Evolutionary conservation across 2,329 filamentous ascomycete genomes (phyloP).

Genomic region (Claviceps humidiphila): DNA sequence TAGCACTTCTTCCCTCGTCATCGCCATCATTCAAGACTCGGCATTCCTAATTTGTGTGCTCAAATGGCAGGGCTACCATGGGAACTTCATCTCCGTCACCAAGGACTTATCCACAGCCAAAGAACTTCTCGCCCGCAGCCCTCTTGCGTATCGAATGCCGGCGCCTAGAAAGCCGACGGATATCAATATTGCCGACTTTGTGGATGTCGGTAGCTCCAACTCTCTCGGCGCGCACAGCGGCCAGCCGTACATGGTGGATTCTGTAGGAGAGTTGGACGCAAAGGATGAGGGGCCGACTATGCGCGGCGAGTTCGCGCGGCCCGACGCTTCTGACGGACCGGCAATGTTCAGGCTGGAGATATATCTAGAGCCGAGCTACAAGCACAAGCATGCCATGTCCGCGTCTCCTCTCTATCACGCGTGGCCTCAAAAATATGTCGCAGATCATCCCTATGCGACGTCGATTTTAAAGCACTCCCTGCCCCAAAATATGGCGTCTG

Average conservation of each 20-base stretch:
- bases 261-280: background rate
- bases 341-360: constrained; percentile 27
- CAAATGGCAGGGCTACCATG: constrained; percentile 26
- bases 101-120: constrained; percentile 24
- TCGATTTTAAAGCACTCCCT: constrained; percentile 25
- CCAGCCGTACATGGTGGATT: constrained; percentile 1
- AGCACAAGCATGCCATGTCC: constrained; percentile 24
- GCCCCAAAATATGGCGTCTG: constrained; percentile 23
- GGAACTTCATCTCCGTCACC: constrained; percentile 38
- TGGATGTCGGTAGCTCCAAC: constrained; percentile 9
- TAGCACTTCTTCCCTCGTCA: background rate
- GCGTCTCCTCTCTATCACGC: constrained; percentile 24
- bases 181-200: constrained; percentile 21
- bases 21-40: background rate
- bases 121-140: constrained; percentile 29
- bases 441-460: constrained; percentile 22
- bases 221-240: constrained; percentile 3
- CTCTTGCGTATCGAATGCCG: constrained; percentile 31
- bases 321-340: constrained; percentile 3
- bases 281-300: background rate
- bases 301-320: background rate
- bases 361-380: constrained; percentile 24
- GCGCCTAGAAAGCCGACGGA: constrained; percentile 14
- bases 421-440: constrained; percentile 26
- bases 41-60: background rate